Base-by-base conservation (phyloP, 2,329 filamentous ascomycete genomes). In the Paecilomyces sp. region DNA sequence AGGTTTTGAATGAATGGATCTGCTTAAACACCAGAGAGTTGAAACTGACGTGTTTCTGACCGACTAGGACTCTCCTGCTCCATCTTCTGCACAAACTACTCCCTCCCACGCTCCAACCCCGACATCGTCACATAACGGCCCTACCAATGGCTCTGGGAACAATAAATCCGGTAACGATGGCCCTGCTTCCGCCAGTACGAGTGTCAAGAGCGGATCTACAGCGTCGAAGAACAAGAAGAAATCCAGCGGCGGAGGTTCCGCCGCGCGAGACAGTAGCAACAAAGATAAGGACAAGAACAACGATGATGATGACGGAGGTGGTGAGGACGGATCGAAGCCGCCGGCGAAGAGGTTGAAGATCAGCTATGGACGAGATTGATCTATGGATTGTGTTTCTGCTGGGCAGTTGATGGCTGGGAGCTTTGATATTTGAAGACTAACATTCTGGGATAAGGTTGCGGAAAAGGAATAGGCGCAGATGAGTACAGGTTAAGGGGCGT, bases 21-120 rank as follows among this genome's bases (percentile, higher is more conserved):
- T 28, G 25, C 25, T 28, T 53, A 11, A 57, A 25, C 51, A 15
- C 31, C 24, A 8, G 31, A 33, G 5, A 13, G 50, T 11, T 54
- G 22, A 55, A 18, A 51, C 15, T 31, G n/a, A 36, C 18, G 22
- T 59, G 51, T n/a, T 51, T 25, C 30, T 51, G n/a, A 54, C 25
- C 24, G 25, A 55, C 15, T 64, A 78, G 75, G 76, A 78, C 59
- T 78, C 76, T 3, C 75, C 75, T 1, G 68, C 73, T 2, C 76
- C 76, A 1, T 77, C 75, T 2, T 78, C 76, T n/a, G 72, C 71
- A 13, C 74, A 77, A 59, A 79, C 75, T 13, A 80, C 79, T 0
- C 78, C 78, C 1, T 78, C 77, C 28, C 76, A 78, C 56, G 77
- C 76, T 1, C 73, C 75, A 2, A 80, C 79, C 0, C 79, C 79